A percentile compares a stretch with the other conserved stretches of the same genome.
These are phyloP conservation scores for Trichosporon asahii DNA, from an alignment of 1,284 basidiomycete species.

Conservation along the genomic window DNA sequence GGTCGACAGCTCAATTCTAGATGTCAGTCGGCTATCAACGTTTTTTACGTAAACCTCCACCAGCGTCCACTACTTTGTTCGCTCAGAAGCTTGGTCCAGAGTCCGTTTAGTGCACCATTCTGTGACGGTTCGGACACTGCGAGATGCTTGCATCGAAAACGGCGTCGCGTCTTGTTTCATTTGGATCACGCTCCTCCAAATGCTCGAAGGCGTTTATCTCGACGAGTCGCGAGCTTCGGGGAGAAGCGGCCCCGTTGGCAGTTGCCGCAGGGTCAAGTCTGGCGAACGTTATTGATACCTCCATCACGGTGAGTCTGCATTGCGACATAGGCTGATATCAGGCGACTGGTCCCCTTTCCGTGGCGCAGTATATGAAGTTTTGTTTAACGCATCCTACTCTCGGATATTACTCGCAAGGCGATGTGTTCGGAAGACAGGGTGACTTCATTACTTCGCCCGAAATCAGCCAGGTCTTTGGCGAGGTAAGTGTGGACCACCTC, in stretches of 20 bases:
- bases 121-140: no score
- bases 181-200: not conserved
- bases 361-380: slow-evolving; percentile 82
- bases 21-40: slow-evolving; percentile 44
- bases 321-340: slow-evolving; percentile 40
- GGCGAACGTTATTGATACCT: slow-evolving; percentile 20
- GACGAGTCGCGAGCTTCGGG: slow-evolving; percentile 41
- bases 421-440: slow-evolving; percentile 79
- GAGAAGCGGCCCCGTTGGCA: slow-evolving; percentile 63
- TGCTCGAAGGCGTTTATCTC: not conserved
- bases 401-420: slow-evolving; percentile 79
- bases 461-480: slow-evolving; percentile 94
- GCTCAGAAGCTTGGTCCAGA: not conserved
- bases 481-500: slow-evolving; percentile 59
- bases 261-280: slow-evolving; percentile 31
- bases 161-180: not conserved
- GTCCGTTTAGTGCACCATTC: no score
- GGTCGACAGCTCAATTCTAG: slow-evolving; percentile 22
- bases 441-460: slow-evolving; percentile 98
- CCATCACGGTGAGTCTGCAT: slow-evolving; percentile 7
- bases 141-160: not conserved
- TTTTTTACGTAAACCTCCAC: not conserved
- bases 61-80: not conserved
- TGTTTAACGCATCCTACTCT: slow-evolving; percentile 80
- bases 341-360: slow-evolving; percentile 81